Percentiles rank a stretch among this genome's conserved stretches.
phyloP scores from a whole-genome alignment of 345 rosid genomes.

The Rhodomyrtus tomentosa region DNA sequence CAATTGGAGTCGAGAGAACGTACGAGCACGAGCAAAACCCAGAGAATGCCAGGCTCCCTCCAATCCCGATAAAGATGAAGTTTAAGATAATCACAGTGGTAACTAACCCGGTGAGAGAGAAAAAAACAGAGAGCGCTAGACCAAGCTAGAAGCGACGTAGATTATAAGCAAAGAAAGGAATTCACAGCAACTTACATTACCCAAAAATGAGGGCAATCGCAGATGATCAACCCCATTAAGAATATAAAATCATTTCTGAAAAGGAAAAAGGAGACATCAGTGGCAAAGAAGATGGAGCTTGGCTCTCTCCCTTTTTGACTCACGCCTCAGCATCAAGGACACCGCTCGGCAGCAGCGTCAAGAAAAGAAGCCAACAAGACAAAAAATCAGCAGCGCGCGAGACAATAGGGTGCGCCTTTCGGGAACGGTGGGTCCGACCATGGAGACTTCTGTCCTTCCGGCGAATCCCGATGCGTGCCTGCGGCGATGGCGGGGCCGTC shows the following conservation, averaged over 20 bases:
- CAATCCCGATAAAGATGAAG: neutral
- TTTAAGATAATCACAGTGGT: neutral
- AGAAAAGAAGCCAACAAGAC: neutral
- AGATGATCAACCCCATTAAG: neutral
- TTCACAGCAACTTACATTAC: neutral
- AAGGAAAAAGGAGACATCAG: neutral
- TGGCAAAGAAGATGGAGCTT: neutral
- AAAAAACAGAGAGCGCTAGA: neutral
- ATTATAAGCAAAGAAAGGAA: constrained; percentile 53
- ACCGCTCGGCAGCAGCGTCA: neutral
- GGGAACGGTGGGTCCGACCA: neutral
- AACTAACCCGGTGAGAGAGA: neutral
- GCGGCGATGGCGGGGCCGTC: neutral
- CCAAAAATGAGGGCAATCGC: neutral
- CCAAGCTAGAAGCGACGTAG: constrained; percentile 22
- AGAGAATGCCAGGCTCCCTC: neutral
- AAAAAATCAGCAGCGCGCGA: neutral
- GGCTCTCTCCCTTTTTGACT: neutral
- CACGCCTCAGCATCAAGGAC: neutral
- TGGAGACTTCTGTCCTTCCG: neutral
- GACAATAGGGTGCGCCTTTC: neutral
- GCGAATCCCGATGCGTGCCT: neutral
- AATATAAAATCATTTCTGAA: neutral
- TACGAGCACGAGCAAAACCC: neutral
- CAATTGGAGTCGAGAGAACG: neutral